Evolutionary conservation across 192 early-diverging fungal genomes (phyloP), one percentile per base, ranked within the genome.

Genomic region (Mortierella alpina): DNA sequence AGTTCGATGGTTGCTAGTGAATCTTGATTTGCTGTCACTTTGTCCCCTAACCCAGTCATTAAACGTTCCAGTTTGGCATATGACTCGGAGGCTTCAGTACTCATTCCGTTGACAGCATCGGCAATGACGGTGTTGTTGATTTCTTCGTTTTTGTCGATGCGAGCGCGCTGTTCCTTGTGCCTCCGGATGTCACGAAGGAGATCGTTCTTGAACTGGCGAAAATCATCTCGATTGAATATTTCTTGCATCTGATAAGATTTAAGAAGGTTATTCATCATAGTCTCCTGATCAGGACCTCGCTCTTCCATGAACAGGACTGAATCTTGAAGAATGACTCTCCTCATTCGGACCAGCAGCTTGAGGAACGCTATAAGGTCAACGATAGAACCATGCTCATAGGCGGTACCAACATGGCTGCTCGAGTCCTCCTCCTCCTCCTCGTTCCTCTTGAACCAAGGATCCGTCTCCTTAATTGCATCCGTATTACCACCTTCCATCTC

Each of bases 261-360:
- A 10, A 5, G 55, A 57, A 57, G 55, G 22, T 6, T 22, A 57
- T 57, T 57, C 14, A 22, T 20, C 55, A 57, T 20, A 1, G n/a
- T 57, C 22, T 57, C 55, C 9, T 20, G 17, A 1, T 57, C 6
- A 22, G 55, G 6, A 6, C 55, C 55, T 57, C 9, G 14, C 6
- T 1, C 55, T 13, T 57, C 55, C 14, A 57, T 15, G 13, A 57
- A 57, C 6, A 57, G 9, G 22, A 57, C 55, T 22, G 55, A 20
- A 20, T 57, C 55, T 22, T 57, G 55, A 22, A 57, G 55, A 6
- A 57, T 57, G 14, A 57, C 55, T 6, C 55, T 57, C 14, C 55
- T 15, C 55, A 57, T 57, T 15, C 55, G 55, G 22, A 57, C 22
- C 55, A 57, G 14, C 55, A 57, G 55, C 55, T 57, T 57, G 55